phyloP scores from a whole-genome alignment of 257 asterid species.

The Nemophila menziesii region DNA sequence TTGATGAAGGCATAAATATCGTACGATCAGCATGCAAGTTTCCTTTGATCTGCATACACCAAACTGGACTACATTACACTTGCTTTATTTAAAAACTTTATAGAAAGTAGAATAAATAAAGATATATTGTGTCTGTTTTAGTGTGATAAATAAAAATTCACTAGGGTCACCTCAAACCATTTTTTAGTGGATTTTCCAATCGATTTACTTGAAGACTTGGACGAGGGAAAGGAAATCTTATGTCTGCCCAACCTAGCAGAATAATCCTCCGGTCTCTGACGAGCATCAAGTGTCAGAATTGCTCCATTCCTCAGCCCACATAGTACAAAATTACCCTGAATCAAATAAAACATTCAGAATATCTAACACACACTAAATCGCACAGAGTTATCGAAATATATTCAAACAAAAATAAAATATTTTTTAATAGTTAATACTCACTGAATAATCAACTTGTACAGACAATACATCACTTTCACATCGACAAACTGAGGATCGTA shows the following conservation, averaged over 20 bases:
- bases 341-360: constrained; percentile 5
- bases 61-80: constrained; percentile 1
- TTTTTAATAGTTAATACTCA: constrained; percentile 15
- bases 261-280: constrained; percentile 48
- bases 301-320: constrained; percentile 91
- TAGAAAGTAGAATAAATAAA: not conserved
- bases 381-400: not conserved
- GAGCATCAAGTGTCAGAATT: constrained; percentile 61
- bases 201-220: constrained; percentile 8
- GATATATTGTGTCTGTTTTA: not conserved
- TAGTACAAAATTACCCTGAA: constrained; percentile 50
- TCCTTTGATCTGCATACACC: constrained; percentile 41
- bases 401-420: too few species aligned
- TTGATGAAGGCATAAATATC: constrained; percentile 65
- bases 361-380: not conserved
- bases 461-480: constrained; percentile 78
- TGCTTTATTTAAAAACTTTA: too few species aligned
- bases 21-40: constrained; percentile 13
- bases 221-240: constrained; percentile 6
- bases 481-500: constrained; percentile 35
- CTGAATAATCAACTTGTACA: constrained; percentile 44
- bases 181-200: constrained; percentile 12
- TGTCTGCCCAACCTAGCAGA: constrained; percentile 14
- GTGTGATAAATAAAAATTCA: not conserved
- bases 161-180: constrained; percentile 18